Base-by-base conservation (phyloP, 2,329 filamentous ascomycete genomes). In the Aspergillus japonicus region DNA sequence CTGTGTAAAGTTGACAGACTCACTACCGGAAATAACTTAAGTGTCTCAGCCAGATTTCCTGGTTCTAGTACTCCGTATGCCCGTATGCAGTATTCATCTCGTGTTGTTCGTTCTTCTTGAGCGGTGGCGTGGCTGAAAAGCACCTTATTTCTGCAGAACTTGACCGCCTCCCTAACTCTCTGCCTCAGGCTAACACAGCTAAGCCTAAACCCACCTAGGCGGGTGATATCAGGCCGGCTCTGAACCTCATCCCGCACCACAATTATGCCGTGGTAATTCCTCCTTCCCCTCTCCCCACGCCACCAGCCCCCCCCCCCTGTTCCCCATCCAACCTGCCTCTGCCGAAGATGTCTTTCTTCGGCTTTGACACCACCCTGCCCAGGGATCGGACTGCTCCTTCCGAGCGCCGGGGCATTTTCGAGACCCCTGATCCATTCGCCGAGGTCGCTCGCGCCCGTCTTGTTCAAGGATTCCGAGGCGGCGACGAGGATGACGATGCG, bases 371-470 rank as follows among this genome's bases (percentile, higher is more conserved):
- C 59, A 84, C 83, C 64, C 84, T 88, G 31, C 86, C 86, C 54
- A 80, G 82, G 72, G 85, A 88, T 75, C 81, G 85, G 67, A 89
- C 92, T 73, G 87, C 90, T 68, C 78, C 82, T 68, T 81, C 83
- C 57, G 89, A 88, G 42, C 86, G 89, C 56, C 92, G 92, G 69
- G 79, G 78, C 49, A 79, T 81, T 72, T 98, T 98, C 78, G 88
- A 92, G 69, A 89, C 92, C 62, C 85, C 90, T 68, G 92, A 99
- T 77, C 92, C 94, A 44, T 98, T 98, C 77, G 92, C 91, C 65
- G 88, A 90, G 60, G 85, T 97, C 59, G 88, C 90, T 60, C 82
- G 83, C 68, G 83, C 77, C 55, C 73, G 80, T 69, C 26, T 29
- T 29, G 75, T 78, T 65, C 75, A 77, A 66, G 77, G 71, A 50